Base-by-base conservation (phyloP, 768 basidiomycete genomes). In the Grammothele lineata region DNA sequence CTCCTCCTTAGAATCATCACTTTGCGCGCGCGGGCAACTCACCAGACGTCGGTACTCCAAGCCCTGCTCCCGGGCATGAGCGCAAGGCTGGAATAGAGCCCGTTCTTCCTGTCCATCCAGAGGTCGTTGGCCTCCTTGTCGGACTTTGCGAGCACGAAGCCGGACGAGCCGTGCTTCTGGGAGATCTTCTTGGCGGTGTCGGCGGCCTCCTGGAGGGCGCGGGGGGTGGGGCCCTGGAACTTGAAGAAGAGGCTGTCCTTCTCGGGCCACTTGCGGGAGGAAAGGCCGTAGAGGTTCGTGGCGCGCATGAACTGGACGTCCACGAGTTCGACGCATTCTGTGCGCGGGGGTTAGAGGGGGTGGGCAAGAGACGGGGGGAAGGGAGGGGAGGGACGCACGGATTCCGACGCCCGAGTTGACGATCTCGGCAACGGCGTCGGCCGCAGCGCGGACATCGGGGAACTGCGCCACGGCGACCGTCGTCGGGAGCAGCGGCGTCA, bases 281-380 rank as follows among this genome's bases (percentile, higher is more conserved):
- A 82, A 51, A 67, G 72, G 55, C 78, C 79, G 46, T 68, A 76
- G 36, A 69, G 66, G 63, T 85, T 83, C 32, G 75, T 73, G 5
- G 83, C 76, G 26, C 69, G 64, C 77, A 90, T 85, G 63, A 83
- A 81, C 36, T 72, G 65, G 38, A 80, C 76, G 61, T 95, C 92
- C 22, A 88, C 72, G 6, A 92, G 77, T 57, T 94, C 92, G 30
- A 92, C 80, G 48, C 91, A 93, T 71, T 92, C 89, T 84, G 59
- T 17, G 17, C 37, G 14, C 11, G 43, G 14, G 11, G 27, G 17
- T 36, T 32, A 1, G 25, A 23, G 27, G 5, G 36, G 4, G 21
- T 12, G 14, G 32, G 37, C 11, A 8, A 36, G n/a, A 17, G 35
- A 36, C 8, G 8, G 35, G 35, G 7, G 9, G 8, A 19, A 9